Percentiles rank a stretch among this genome's conserved stretches.
phyloP scores from a whole-genome alignment of 2,329 filamentous ascomycete species.

The Paracorniculantispora psalliotae region DNA sequence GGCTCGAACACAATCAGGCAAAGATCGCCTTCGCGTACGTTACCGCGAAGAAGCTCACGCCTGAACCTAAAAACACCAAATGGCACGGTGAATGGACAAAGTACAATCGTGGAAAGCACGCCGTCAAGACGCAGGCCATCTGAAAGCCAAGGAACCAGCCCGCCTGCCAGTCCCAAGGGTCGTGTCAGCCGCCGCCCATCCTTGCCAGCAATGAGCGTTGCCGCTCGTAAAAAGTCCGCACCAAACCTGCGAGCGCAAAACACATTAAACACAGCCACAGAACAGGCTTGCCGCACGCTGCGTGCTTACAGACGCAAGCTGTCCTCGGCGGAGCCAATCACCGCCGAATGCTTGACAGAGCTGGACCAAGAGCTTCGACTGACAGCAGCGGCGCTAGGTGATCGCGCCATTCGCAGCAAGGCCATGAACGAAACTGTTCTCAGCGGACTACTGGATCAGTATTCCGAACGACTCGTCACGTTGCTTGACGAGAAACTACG shows the following conservation, averaged over 20 bases:
- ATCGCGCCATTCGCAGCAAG: slow-evolving; percentile 49
- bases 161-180: slow-evolving; percentile 45
- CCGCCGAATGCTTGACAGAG: slow-evolving; percentile 54
- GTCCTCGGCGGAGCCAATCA: slow-evolving; percentile 50
- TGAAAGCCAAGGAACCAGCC: slow-evolving; percentile 41
- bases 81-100: slow-evolving; percentile 36
- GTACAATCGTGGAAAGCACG: slow-evolving; percentile 39
- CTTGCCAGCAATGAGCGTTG: slow-evolving; percentile 43
- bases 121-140: slow-evolving; percentile 43
- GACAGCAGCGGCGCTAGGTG: slow-evolving; percentile 56
- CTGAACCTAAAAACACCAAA: slow-evolving; percentile 43
- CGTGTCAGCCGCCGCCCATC: slow-evolving; percentile 48
- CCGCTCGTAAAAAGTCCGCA: slow-evolving; percentile 44
- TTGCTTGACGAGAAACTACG: slow-evolving; percentile 68
- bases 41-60: slow-evolving; percentile 52
- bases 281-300: slow-evolving; percentile 58
- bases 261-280: slow-evolving; percentile 57
- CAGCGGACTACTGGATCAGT: slow-evolving; percentile 65
- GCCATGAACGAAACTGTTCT: slow-evolving; percentile 54
- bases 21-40: slow-evolving; percentile 50
- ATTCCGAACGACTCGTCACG: slow-evolving; percentile 65
- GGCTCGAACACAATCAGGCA: slow-evolving; percentile 36
- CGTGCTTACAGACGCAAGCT: slow-evolving; percentile 61
- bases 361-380: slow-evolving; percentile 61
- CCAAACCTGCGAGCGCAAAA: slow-evolving; percentile 47